Evolutionary conservation across 352 stramenopile genomes (phyloP), one percentile per base, ranked within the genome.

Genomic region (Peronospora farinosa): DNA sequence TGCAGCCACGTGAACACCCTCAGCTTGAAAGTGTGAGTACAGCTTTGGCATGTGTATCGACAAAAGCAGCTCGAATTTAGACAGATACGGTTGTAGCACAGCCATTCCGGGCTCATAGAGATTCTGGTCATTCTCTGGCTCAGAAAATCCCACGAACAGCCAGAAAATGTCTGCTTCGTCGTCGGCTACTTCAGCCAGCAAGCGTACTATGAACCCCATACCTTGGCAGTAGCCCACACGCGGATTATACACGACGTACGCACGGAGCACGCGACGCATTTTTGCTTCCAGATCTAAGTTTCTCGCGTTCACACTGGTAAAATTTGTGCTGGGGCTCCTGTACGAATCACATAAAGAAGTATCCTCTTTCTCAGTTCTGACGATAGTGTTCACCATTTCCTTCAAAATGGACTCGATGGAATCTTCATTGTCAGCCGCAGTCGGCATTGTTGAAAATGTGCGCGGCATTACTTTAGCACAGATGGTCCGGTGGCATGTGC

Each of bases 181-280:
- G 4, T 77, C 60, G 0, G 74, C 63, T 9, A 87, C 70, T 33
- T 90, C 75, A 21, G 86, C 68, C 10, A 95, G 53, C 32, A 89
- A 69, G 0, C 77, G 66, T 5, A 89, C 77, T 36, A 95, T 60
- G 36, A 92, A 91, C 28, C 85, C 88, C 78, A 95, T 90, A n/a
- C 84, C 84, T 64, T 95, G 84, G 50, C 79, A 92, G 55, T 95
- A 95, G 12, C 81, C 81, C 0, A 92, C 77, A 2, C 72, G 65
- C 2, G 81, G 81, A 31, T 92, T 92, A 62, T 89, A 86, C 57
- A 88, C 67, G 12, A 85, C 75, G 41, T 91, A 92, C 4, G 81
- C 81, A 15, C 79, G 73, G 33, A 95, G 57, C 0, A 95, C 75
- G 7, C 84, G 77, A 23, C 84, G 78, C 35, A 90, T 81, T 40